Evolutionary conservation across 2,329 filamentous ascomycete genomes (phyloP), one percentile per base, ranked within the genome.

Genomic region (Pseudopyrenochaeta lycopersici): DNA sequence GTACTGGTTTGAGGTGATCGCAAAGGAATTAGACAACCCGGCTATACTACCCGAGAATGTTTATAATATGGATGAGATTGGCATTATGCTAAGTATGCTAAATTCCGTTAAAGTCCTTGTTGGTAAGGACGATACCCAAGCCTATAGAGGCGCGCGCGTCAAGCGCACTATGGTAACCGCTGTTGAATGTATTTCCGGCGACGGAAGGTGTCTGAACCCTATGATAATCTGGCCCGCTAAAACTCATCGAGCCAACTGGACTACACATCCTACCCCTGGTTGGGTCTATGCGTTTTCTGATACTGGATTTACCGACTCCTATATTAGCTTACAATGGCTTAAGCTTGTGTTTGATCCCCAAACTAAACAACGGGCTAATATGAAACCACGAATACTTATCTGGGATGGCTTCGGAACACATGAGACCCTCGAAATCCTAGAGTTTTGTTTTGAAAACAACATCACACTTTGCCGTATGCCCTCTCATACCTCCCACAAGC

Each of bases 291-390:
- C 45, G n/a, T 46, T 35, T 29, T 58, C 46, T 52, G 40, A 57
- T 14, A 49, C 38, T 49, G 44, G 61, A 39, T 68, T 65, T 49
- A 58, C 53, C 39, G 52, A 75, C 50, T 71, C 62, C 14, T 60
- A 67, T 21, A 73, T 75, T 30, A 75, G 63, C 58, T 63, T 75
- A 56, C n/a, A n/a, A n/a, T n/a, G n/a, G n/a, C n/a, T n/a, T n/a
- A n/a, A n/a, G n/a, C n/a, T n/a, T n/a, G n/a, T 77, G 3, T 76
- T 76, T 56, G 53, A 77, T 60, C 70, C 70, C 18, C 33, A 71
- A 54, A 76, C 70, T 12, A 70, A 62, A 63, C 57, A 48, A 32
- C 30, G 7, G 7, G 30, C 30, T 32, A 32, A 32, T 32, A 32
- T 7, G 7, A 32, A 32, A 14, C 30, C 30, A 32, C 30, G 30